These are phyloP conservation scores for Xylaria arbuscula DNA, from an alignment of 2,329 filamentous ascomycete species.

Conservation along the genomic window DNA sequence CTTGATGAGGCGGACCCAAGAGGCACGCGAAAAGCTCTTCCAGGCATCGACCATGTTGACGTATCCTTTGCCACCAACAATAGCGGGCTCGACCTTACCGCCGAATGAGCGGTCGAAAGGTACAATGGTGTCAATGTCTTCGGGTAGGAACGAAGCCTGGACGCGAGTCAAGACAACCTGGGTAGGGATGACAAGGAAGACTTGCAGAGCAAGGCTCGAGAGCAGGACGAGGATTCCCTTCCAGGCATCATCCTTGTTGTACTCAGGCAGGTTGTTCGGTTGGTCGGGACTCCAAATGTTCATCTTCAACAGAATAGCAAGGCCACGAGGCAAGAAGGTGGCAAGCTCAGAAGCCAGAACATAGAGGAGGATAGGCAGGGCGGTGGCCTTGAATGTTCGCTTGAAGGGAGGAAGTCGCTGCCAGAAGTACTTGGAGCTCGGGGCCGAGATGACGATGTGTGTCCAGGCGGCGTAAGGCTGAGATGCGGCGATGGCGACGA, in stretches of 20 bases:
- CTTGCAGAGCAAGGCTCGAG: slow-evolving; percentile 61
- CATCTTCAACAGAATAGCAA: slow-evolving; percentile 62
- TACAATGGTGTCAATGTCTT: slow-evolving; percentile 84
- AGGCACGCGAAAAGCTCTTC: slow-evolving; percentile 78
- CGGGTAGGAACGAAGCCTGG: slow-evolving; percentile 85
- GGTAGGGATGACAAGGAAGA: slow-evolving; percentile 78
- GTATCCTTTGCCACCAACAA: slow-evolving; percentile 78
- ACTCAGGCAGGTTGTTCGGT: slow-evolving; percentile 53
- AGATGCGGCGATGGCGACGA: slow-evolving; percentile 70
- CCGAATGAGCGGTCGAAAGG: slow-evolving; percentile 90
- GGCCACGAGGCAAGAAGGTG: slow-evolving; percentile 58
- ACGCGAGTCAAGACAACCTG: slow-evolving; percentile 82
- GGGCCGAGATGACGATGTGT: slow-evolving; percentile 82
- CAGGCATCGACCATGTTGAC: slow-evolving; percentile 81
- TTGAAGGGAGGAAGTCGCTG: slow-evolving; percentile 74
- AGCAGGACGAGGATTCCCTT: slow-evolving; percentile 61
- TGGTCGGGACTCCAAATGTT: slow-evolving; percentile 53
- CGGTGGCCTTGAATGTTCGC: slow-evolving; percentile 74
- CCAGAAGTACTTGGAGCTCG: slow-evolving; percentile 72
- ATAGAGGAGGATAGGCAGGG: slow-evolving; percentile 72
- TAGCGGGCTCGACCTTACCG: slow-evolving; percentile 78
- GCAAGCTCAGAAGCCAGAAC: slow-evolving; percentile 67
- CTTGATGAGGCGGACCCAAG: slow-evolving; percentile 78
- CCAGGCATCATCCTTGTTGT: slow-evolving; percentile 55
- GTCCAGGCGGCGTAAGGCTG: slow-evolving; percentile 83